phyloP scores from a whole-genome alignment of 1,139 yeast genomes.

The Komagataea norvegica region DNA sequence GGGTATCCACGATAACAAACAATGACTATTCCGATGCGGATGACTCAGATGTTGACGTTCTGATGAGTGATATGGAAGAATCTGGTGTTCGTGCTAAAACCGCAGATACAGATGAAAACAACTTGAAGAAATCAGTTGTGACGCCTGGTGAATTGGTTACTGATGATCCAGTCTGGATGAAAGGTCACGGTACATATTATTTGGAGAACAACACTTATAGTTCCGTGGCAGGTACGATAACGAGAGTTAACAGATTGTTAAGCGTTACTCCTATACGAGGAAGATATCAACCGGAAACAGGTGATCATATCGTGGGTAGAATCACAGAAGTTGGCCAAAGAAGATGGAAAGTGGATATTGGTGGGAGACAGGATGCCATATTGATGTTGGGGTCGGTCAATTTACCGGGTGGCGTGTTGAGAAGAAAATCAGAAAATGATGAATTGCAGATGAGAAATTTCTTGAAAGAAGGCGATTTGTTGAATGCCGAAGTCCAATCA shows the following conservation, averaged over 20 bases:
- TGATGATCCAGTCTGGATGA: conserved; percentile 96
- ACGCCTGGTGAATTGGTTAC: conserved; percentile 98
- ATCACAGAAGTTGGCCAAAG: conserved; percentile 91
- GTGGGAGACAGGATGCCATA: conserved; percentile 87
- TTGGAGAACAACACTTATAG: conserved; percentile 68
- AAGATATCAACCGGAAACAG: conserved; percentile 87
- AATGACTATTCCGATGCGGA: conserved; percentile 12
- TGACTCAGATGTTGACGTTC: conserved; percentile 19
- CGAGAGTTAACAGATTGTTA: conserved; percentile 78
- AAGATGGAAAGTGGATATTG: conserved; percentile 96
- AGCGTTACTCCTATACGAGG: conserved; percentile 87
- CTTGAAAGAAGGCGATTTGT: conserved; percentile 92
- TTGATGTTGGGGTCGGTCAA: conserved; percentile 93
- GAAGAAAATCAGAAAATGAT: conserved; percentile 92
- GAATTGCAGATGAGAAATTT: conserved; percentile 94
- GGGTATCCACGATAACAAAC: conserved; percentile 12
- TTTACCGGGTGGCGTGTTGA: conserved; percentile 92
- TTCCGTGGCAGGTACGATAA: conserved; percentile 87
- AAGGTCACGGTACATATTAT: conserved; percentile 96
- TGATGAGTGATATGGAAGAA: conserved; percentile 13
- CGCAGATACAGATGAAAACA: conserved; percentile 17
- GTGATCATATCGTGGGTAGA: conserved; percentile 93
- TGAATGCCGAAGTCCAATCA: conserved; percentile 95
- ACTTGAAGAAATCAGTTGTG: conserved; percentile 43
- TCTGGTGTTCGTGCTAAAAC: neutral